Evolutionary conservation across 495 filamentous ascomycete genomes (phyloP).

Genomic region (Podospora pseudocomata): DNA sequence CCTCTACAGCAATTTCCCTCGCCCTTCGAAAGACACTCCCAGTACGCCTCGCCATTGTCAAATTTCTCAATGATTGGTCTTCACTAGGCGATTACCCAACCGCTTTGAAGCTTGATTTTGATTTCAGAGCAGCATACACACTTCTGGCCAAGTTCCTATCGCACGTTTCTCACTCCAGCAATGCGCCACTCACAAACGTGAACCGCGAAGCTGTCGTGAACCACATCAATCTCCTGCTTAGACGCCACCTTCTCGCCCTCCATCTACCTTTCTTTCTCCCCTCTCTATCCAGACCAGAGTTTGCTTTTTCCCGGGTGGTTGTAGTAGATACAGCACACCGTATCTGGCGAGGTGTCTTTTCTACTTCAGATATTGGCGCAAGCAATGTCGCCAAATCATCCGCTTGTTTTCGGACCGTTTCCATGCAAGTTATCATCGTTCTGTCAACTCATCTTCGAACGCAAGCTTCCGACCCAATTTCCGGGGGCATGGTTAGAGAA

Average conservation of each 20-base stretch:
- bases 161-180: constrained; percentile 34
- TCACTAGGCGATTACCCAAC: constrained; percentile 29
- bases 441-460: constrained; percentile 49
- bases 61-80: constrained; percentile 45
- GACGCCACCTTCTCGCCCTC: constrained; percentile 44
- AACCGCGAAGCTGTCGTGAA: constrained; percentile 39
- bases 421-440: constrained; percentile 45
- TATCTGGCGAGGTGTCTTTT: constrained; percentile 45
- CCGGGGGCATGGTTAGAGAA: constrained; percentile 34
- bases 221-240: constrained; percentile 43
- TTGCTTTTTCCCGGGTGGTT: constrained; percentile 49
- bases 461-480: constrained; percentile 24
- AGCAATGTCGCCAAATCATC: constrained; percentile 25
- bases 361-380: constrained; percentile 8
- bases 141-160: constrained; percentile 26
- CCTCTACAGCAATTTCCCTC: constrained; percentile 44
- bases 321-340: constrained; percentile 50
- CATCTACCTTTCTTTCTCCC: constrained; percentile 47
- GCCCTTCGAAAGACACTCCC: constrained; percentile 46
- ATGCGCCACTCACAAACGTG: constrained; percentile 11
- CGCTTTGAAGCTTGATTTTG: constrained; percentile 31
- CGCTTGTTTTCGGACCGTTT: constrained; percentile 40
- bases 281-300: constrained; percentile 38
- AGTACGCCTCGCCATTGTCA: constrained; percentile 45
- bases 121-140: constrained; percentile 37